Base-by-base conservation (phyloP, 768 basidiomycete genomes). In the Psilocybe cyanescens region DNA sequence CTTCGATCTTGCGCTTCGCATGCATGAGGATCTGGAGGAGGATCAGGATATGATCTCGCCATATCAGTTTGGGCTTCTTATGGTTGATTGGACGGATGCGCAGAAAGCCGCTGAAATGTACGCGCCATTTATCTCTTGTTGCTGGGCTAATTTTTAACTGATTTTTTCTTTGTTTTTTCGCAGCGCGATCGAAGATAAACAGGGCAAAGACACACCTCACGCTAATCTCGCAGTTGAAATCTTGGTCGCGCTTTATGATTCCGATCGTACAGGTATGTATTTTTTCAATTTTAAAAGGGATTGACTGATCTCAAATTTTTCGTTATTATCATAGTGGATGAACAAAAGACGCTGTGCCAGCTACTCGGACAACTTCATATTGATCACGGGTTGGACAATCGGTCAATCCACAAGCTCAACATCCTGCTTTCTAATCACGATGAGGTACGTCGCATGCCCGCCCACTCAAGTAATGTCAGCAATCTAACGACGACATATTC, bases 71-170 rank as follows among this genome's bases (percentile, higher is more conserved):
- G 88, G 86, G 0, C 76, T 88, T n/a, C 83, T 95, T 75, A 81
- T 96, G 68, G 81, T 90, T 2, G 94, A 95, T 65, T 97, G 95
- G 94, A 92, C 91, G 3, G 90, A 96, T 70, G 91, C 93, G 0
- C 80, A 85, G 68, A 94, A 92, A 68, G 82, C 84, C 37, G 81
- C 85, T 69, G 68, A 78, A 79, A 75, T 70, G 75, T 77, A 53
- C 49, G 80, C 41, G 5, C 1, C 41, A 8, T 65, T 60, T 62
- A 4, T 60, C 24, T 9, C 51, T 39, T 28, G 58, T 58, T 9
- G 39, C 29, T 19, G 37, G 24, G 57, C 14, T 31, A 19, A 55
- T 12, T 7, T 33, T 12, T 29, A 65, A 60, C 49, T 29, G 59
- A 62, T 28, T 65, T 57, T 8, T 2, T 53, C 49, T 58, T 8